phyloP scores from a whole-genome alignment of 169 alveolate genomes.

The Plasmodium inui region DNA sequence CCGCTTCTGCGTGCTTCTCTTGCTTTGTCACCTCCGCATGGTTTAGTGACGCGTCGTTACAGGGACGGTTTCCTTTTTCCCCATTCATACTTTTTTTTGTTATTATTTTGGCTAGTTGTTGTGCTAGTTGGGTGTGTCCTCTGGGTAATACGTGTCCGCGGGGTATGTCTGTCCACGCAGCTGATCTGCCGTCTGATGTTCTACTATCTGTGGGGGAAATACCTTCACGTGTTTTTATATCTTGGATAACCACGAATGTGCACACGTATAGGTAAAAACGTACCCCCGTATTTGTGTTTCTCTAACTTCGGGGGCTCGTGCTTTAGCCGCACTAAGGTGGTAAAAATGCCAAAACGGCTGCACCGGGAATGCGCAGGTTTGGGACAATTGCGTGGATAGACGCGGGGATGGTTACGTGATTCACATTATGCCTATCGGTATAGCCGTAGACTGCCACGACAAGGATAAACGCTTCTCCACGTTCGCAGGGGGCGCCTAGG shows the following conservation, averaged over 20 bases:
- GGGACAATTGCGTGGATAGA: not conserved
- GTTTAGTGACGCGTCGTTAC: not conserved
- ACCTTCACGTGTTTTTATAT: not conserved
- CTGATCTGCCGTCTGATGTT: not conserved
- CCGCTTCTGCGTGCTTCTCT: constrained; percentile 32
- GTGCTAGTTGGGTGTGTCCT: not conserved
- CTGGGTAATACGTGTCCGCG: too few relatives aligned
- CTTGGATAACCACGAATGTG: not conserved
- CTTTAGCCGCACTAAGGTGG: not conserved
- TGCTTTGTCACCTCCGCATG: constrained; percentile 9
- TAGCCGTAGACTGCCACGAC: not conserved
- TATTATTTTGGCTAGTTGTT: not conserved
- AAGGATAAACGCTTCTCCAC: not conserved
- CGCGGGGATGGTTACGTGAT: not conserved
- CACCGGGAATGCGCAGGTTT: not conserved
- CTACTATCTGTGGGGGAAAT: not conserved
- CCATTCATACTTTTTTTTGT: not conserved
- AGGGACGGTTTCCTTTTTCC: not conserved
- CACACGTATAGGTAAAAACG: not conserved
- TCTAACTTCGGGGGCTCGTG: not conserved
- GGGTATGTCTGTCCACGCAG: not conserved
- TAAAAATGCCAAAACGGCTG: not conserved
- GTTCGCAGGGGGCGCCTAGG: not conserved
- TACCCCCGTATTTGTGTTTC: not conserved
- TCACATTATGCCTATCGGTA: not conserved